phyloP scores from a whole-genome alignment of 805 yeast species.

The Nakazawaea peltata region DNA sequence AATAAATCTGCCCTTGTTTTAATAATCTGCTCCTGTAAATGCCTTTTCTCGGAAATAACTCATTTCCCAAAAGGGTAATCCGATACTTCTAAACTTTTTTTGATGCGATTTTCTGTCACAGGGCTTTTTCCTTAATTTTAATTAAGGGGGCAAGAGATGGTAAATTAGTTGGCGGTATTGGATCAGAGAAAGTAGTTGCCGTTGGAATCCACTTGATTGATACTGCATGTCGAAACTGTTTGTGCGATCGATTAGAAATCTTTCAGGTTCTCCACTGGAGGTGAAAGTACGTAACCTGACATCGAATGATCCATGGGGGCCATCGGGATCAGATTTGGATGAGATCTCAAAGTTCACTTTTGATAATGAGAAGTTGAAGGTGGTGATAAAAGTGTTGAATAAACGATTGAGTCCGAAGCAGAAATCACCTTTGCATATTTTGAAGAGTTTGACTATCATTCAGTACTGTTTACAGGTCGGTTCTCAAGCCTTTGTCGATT shows the following conservation, averaged over 20 bases:
- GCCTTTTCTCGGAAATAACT: too few relatives aligned
- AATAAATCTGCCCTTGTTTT: too few relatives aligned
- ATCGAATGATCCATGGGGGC: conserved; percentile 45
- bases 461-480: conserved; percentile 47
- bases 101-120: too few relatives aligned
- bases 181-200: too few relatives aligned
- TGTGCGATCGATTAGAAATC: conserved; percentile 8
- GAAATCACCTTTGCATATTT: conserved; percentile 28
- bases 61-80: too few relatives aligned
- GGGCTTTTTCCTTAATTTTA: too few relatives aligned
- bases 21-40: too few relatives aligned
- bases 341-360: conserved; percentile 41
- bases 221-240: conserved; percentile 5
- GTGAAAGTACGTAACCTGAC: conserved; percentile 34
- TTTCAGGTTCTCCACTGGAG: conserved; percentile 3
- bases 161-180: too few relatives aligned
- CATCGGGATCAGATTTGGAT: conserved; percentile 46
- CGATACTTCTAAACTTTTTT: too few relatives aligned
- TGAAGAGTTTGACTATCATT: conserved; percentile 46
- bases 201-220: too few relatives aligned
- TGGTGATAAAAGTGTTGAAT: conserved; percentile 29
- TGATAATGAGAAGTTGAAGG: conserved; percentile 27
- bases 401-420: conserved; percentile 27
- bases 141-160: too few relatives aligned
- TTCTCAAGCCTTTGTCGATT: conserved; percentile 37